Base-by-base conservation (phyloP, 2,329 filamentous ascomycete species). In the Proliferodiscus dingleyae region DNA sequence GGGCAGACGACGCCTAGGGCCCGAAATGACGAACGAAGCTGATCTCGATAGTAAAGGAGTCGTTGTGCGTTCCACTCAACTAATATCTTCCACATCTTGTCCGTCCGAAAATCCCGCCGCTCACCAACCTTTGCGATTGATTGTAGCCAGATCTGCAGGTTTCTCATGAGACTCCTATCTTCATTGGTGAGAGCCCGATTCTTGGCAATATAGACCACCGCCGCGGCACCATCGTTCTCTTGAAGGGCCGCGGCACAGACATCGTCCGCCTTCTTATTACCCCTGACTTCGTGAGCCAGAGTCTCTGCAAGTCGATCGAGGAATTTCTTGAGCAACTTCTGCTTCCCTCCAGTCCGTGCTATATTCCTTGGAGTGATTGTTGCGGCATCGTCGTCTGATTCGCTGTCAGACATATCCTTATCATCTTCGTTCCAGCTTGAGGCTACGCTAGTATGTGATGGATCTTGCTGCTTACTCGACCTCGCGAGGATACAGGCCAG, bases 141-240 rank as follows among this genome's bases (percentile, higher is more conserved):
- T 33, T 33, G 42, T 13, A 45, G 16, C 42, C 42, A 38, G 10
- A 45, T 32, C 33, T 45, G 33, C 23, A 45, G 19, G 10, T 28
- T 16, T 22, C 21, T 45, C 42, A 45, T 23, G 16, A 45, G 19
- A 6, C n/a, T 30, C 24, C 15, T 23, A 33, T 38, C 42, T n/a
- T 38, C 42, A 18, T 38, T 16, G 15, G n/a, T 30, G 16, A 39
- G 33, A 9, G 22, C 10, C n/a, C 34, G 9, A 19, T 45, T 45
- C 34, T 45, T 45, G 15, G 34, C 34, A 39, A 45, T 32, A 33
- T 32, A 45, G 24, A 45, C 24, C 11, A n/a, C n/a, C n/a, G 34
- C 33, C 13, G 26, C 42, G 13, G 3, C 15, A 13, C 21, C 42
- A 30, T 39, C 36, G 11, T 45, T n/a, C 24, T 45, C 33, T 1